Conservation (phyloP, 805 yeast species). For the Barnettozyma sucrosica region DNA sequence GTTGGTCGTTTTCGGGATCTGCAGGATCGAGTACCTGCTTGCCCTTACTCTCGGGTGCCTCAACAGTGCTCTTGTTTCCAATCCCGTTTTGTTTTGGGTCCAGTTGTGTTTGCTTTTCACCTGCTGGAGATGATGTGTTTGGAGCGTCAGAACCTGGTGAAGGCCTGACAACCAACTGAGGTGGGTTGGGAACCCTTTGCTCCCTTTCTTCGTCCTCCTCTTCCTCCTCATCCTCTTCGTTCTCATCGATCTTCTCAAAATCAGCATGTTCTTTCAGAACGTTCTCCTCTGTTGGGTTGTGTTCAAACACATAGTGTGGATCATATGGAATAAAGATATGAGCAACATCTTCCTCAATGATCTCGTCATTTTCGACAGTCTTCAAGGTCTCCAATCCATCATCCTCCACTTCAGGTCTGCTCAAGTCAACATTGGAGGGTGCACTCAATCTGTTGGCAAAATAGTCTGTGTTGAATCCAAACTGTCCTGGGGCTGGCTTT, state of each 20-base stretch:
- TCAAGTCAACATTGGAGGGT: neutral
- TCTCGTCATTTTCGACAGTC: neutral
- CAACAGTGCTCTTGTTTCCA: neutral
- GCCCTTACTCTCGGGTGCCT: neutral
- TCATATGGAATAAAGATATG: neutral
- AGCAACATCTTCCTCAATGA: neutral
- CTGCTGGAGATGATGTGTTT: too few relatives aligned
- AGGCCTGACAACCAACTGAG: neutral
- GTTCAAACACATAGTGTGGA: constrained; percentile 8
- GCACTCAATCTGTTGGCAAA: constrained; percentile 5
- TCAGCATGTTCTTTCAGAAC: constrained; percentile 2
- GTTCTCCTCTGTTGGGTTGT: constrained; percentile 1
- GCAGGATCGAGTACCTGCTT: neutral
- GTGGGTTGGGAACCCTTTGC: neutral
- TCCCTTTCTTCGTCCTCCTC: neutral
- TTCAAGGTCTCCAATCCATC: neutral
- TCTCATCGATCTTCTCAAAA: constrained; percentile 5
- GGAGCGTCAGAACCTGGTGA: neutral
- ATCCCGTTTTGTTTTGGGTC: neutral
- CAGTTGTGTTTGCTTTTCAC: too few relatives aligned
- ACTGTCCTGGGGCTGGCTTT: neutral
- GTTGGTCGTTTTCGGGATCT: neutral
- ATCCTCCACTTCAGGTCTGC: constrained; percentile 4
- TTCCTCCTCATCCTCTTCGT: too few relatives aligned
- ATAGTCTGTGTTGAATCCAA: constrained; percentile 11